These are phyloP conservation scores for Panellus pusillus DNA, from an alignment of 768 basidiomycete genomes.

Conservation along the genomic window DNA sequence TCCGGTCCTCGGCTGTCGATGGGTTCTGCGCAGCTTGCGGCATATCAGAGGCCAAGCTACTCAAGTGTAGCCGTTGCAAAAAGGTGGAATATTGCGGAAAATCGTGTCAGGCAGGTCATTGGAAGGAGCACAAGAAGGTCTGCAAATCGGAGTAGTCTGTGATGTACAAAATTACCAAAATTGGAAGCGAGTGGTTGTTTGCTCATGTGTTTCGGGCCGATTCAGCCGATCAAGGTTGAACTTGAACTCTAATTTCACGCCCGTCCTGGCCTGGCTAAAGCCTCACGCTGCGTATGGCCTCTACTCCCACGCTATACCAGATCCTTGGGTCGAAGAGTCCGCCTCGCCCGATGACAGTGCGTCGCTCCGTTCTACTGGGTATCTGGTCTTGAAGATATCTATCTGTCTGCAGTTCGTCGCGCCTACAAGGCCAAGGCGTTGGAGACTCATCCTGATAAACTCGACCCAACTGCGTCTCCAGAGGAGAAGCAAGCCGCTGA, in stretches of 20 bases:
- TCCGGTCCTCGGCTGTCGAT: background rate
- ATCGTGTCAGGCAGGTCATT: constrained; percentile 37
- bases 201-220: background rate
- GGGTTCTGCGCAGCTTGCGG: constrained; percentile 28
- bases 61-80: constrained; percentile 30
- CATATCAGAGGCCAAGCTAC: constrained; percentile 20
- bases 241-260: background rate
- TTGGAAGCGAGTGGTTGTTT: background rate
- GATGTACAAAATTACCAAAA: background rate
- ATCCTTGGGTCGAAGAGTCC: constrained; percentile 20
- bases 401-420: constrained; percentile 50
- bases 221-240: background rate
- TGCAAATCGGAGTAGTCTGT: constrained; percentile 3
- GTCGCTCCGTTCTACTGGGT: background rate
- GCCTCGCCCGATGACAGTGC: constrained; percentile 26
- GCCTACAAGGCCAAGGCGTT: constrained; percentile 68
- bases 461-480: constrained; percentile 52
- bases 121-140: constrained; percentile 32
- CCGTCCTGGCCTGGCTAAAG: constrained; percentile 11
- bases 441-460: constrained; percentile 75
- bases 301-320: constrained; percentile 18
- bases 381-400: background rate
- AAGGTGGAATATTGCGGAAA: constrained; percentile 35
- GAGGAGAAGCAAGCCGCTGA: constrained; percentile 54
- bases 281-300: background rate